phyloP scores from a whole-genome alignment of 352 stramenopile species.

The Phytopythium oedochilum region DNA sequence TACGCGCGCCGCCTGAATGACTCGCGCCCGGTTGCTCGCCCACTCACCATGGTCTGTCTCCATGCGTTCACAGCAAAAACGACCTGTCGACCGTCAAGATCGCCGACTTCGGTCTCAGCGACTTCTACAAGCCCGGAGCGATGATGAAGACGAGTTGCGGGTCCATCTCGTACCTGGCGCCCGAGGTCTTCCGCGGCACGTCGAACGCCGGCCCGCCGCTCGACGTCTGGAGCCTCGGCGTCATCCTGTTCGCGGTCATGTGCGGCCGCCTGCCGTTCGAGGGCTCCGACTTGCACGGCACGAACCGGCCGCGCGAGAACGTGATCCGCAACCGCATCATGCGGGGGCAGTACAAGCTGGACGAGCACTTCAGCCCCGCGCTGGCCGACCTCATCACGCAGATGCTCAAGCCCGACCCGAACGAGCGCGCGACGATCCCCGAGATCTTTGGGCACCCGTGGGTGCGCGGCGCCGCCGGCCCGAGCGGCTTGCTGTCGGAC shows the following conservation, averaged over 20 bases:
- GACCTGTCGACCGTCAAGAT: conserved; percentile 84
- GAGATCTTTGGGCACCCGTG: conserved; percentile 85
- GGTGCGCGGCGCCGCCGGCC: conserved; percentile 42
- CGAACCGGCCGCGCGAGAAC: conserved; percentile 70
- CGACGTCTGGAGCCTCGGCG: conserved; percentile 88
- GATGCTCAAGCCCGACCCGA: conserved; percentile 80
- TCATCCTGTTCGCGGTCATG: conserved; percentile 86
- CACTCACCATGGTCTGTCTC: not conserved
- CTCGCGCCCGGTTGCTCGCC: no score
- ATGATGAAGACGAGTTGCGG: conserved; percentile 88
- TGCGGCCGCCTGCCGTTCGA: conserved; percentile 83
- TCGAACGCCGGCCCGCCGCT: conserved; percentile 82
- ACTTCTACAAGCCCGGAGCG: conserved; percentile 85
- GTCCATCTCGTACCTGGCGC: conserved; percentile 83
- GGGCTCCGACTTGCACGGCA: conserved; percentile 68
- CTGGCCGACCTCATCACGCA: conserved; percentile 66
- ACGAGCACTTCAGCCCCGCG: conserved; percentile 63
- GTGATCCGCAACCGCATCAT: conserved; percentile 85
- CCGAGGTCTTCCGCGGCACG: conserved; percentile 83
- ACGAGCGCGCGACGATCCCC: conserved; percentile 74
- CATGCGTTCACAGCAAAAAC: conserved; percentile 46
- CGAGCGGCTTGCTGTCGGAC: conserved; percentile 22
- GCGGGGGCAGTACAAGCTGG: conserved; percentile 82
- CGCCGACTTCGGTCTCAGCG: conserved; percentile 83
- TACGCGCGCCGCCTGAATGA: conserved; percentile 20